Evolutionary conservation across 352 stramenopile species (phyloP), one percentile per base, ranked within the genome.

Genomic region (Pythium aquatile): DNA sequence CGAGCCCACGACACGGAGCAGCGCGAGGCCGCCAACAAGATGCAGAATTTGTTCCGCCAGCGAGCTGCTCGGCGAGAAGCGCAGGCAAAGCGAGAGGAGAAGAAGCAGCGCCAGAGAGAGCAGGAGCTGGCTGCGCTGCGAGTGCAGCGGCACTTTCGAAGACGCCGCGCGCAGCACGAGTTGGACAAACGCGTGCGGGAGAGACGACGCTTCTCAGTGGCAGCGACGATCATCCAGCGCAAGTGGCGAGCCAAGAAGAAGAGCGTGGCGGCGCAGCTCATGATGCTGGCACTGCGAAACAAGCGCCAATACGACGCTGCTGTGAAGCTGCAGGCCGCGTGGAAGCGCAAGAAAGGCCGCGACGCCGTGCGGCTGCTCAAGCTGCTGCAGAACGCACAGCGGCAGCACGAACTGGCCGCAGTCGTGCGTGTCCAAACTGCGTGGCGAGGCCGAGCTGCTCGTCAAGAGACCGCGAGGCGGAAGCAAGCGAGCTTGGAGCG

Each of bases 11-110:
- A 87, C 9, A 55, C 46, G 0, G 70, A 83, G 37, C 60, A 84
- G 29, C 66, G 73, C 16, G 70, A 86, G 4, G 82, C 82, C 0
- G 83, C 75, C n/a, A 79, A 72, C 61, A 76, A 75, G 33, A 73
- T 94, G 71, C 86, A 94, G 63, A 81, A 66, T 26, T 54, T 83
- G 17, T 83, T 77, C 61, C 76, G 84, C 8, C 63, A 75, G 54
- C 78, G 79, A n/a, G 72, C 69, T 1, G 84, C 75, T 33, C 76
- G 79, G 17, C 72, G 62, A 42, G 71, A 73, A 3, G 69, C 73
- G 8, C 69, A 77, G 14, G 35, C 63, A 0, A 81, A 73, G 28
- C 70, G 82, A 26, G 72, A 88, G 8, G 56, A 73, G 35, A 61
- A 77, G 4, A 65, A 70, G 28, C 66, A 76, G 10, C 48, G 70